phyloP scores from a whole-genome alignment of 768 basidiomycete species.

The Strobilomyces confusus region DNA sequence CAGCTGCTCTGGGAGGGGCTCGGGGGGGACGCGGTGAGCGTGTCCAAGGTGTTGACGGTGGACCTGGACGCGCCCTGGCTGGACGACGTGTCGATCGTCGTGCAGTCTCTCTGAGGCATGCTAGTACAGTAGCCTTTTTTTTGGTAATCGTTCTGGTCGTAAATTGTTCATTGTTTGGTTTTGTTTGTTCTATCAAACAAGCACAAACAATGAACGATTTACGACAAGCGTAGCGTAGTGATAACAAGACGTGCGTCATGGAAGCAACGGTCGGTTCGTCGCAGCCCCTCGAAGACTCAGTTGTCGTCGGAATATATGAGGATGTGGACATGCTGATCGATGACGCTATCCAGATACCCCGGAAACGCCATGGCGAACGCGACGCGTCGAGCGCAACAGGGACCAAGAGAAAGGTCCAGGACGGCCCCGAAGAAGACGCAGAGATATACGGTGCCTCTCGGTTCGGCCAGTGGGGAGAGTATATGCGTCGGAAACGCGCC shows the following conservation, averaged over 20 bases:
- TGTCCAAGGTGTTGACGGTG: slow-evolving; percentile 57
- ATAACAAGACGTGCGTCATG: neutral
- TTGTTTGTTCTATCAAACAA: neutral
- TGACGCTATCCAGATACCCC: slow-evolving; percentile 29
- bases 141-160: neutral
- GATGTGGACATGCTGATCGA: slow-evolving; percentile 4
- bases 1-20: slow-evolving; percentile 53
- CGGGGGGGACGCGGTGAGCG: slow-evolving; percentile 50
- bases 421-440: slow-evolving; percentile 31
- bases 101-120: slow-evolving; percentile 45
- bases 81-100: slow-evolving; percentile 65
- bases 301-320: slow-evolving; percentile 34
- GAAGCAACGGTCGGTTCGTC: neutral
- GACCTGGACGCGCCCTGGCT: slow-evolving; percentile 66
- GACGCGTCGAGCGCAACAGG: slow-evolving; percentile 2
- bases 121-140: slow-evolving; percentile 1
- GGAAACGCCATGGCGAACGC: slow-evolving; percentile 36
- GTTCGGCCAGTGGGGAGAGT: slow-evolving; percentile 84
- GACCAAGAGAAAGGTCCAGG: slow-evolving; percentile 18
- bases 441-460: slow-evolving; percentile 70
- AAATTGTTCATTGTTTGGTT: neutral
- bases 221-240: too few species aligned
- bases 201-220: neutral
- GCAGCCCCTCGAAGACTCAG: slow-evolving; percentile 3
- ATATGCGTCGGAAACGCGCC: slow-evolving; percentile 86